Evolutionary conservation across 2,329 filamentous ascomycete genomes (phyloP).

Genomic region (Penicillium sp.): DNA sequence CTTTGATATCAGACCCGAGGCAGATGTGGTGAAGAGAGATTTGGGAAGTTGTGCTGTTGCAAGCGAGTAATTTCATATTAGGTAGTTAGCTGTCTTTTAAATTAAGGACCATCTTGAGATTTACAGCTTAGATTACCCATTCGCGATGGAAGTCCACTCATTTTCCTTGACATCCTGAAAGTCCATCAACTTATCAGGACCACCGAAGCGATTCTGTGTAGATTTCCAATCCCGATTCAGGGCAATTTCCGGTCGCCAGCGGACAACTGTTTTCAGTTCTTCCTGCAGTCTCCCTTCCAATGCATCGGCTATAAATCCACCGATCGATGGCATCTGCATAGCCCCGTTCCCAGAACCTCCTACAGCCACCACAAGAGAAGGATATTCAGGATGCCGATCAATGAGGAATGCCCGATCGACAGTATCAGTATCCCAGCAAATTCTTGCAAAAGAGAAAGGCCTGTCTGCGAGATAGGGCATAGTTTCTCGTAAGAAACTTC

Average conservation of each 20-base stretch:
- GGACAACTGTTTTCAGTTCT: constrained; percentile 51
- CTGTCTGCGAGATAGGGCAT: constrained; percentile 60
- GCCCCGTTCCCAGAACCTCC: constrained; percentile 62
- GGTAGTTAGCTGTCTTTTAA: not conserved
- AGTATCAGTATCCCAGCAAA: constrained; percentile 65
- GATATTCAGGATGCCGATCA: constrained; percentile 54
- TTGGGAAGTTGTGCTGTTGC: constrained; percentile 74
- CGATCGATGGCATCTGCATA: constrained; percentile 60
- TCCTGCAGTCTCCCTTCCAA: constrained; percentile 54
- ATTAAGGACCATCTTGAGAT: not conserved
- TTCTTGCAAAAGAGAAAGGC: constrained; percentile 57
- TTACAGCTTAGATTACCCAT: not conserved
- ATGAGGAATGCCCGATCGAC: constrained; percentile 61
- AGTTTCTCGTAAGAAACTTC: constrained; percentile 57
- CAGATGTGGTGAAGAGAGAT: constrained; percentile 65
- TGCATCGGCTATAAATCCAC: constrained; percentile 57
- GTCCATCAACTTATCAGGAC: constrained; percentile 56
- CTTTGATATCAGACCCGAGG: constrained; percentile 81
- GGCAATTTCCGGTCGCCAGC: constrained; percentile 61
- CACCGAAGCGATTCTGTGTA: constrained; percentile 57
- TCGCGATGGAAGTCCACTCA: constrained; percentile 46
- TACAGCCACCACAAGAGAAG: constrained; percentile 55
- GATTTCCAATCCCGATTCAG: constrained; percentile 54
- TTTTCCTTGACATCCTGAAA: constrained; percentile 47
- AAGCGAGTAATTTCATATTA: constrained; percentile 37